phyloP scores from a whole-genome alignment of 148 eudicot species.

The Gaultheria prostrata region DNA sequence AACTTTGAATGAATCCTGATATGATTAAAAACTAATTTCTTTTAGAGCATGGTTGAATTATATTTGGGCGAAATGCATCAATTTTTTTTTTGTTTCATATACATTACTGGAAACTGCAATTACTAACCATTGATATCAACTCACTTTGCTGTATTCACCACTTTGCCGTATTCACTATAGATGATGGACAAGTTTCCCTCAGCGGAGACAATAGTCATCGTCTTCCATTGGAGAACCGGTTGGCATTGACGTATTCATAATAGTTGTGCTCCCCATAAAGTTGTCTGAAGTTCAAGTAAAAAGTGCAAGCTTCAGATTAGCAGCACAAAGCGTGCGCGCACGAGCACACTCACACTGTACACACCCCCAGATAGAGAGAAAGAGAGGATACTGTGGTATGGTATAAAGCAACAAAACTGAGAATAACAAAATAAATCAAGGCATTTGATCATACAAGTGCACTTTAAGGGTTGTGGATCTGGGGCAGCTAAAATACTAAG shows the following conservation, averaged over 20 bases:
- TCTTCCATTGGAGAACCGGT: constrained; percentile 17
- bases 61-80: background rate
- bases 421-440: background rate
- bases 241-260: constrained; percentile 26
- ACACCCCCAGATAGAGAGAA: no score
- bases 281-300: constrained; percentile 36
- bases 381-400: no score
- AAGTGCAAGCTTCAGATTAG: constrained; percentile 12
- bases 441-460: background rate
- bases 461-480: background rate
- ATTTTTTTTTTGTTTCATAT: background rate
- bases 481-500: background rate
- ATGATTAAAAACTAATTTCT: background rate
- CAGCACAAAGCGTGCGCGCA: background rate
- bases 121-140: background rate
- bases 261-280: constrained; percentile 55
- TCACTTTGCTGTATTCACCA: background rate
- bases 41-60: background rate
- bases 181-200: background rate
- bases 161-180: background rate
- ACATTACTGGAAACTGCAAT: background rate
- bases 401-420: background rate
- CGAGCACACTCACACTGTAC: background rate
- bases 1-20: background rate
- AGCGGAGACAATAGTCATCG: constrained; percentile 9